Conservation (phyloP, 2,329 filamentous ascomycete genomes). For the Pezicula radicicola region DNA sequence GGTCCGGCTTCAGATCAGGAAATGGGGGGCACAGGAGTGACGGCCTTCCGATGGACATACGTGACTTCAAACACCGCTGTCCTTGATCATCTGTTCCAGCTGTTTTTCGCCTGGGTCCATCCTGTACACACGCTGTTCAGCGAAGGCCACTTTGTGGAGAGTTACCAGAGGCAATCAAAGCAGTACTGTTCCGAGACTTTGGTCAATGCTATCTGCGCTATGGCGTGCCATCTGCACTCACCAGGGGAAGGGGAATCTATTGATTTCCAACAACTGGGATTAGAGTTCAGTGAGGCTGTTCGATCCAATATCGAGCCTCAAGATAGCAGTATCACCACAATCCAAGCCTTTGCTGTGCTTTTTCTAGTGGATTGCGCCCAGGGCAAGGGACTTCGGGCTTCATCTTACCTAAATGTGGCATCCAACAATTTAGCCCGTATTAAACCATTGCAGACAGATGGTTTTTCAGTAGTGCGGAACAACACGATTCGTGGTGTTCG, state of each 20-base stretch:
- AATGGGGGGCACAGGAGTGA: constrained; percentile 12
- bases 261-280: constrained; percentile 22
- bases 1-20: constrained; percentile 19
- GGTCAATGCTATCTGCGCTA: constrained; percentile 30
- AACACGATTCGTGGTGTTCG: constrained; percentile 28
- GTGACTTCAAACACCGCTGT: constrained; percentile 22
- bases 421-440: constrained; percentile 16
- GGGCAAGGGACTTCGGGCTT: constrained; percentile 21
- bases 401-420: constrained; percentile 26
- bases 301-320: constrained; percentile 16
- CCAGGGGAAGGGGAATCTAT: constrained; percentile 13
- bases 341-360: constrained; percentile 29
- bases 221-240: constrained; percentile 28
- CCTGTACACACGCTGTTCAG: constrained; percentile 31
- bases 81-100: constrained; percentile 27
- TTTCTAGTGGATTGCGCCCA: constrained; percentile 26
- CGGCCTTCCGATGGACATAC: constrained; percentile 20
- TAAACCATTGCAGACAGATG: constrained; percentile 10
- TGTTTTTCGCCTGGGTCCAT: constrained; percentile 33
- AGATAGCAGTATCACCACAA: constrained; percentile 21
- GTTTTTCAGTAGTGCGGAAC: constrained; percentile 23
- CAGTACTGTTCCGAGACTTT: constrained; percentile 25
- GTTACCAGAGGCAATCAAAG: constrained; percentile 16
- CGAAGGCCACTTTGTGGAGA: constrained; percentile 25
- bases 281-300: constrained; percentile 23